phyloP scores from a whole-genome alignment of 169 alveolate species.

The Cryptosporidium sp. region DNA sequence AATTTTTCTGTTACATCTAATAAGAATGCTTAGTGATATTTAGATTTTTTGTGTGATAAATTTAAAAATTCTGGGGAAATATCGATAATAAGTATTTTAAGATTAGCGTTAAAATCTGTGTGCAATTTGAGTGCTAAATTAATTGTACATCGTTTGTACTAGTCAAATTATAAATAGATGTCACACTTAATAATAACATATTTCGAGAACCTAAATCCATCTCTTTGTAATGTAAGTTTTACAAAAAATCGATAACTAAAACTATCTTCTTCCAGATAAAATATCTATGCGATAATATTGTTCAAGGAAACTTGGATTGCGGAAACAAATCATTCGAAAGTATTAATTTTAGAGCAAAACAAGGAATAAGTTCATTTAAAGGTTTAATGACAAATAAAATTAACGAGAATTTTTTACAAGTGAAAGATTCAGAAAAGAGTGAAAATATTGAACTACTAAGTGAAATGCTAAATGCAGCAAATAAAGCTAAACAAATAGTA shows the following conservation, averaged over 20 bases:
- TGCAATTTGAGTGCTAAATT: not conserved
- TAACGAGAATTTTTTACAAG: not conserved
- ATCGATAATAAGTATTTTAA: not conserved
- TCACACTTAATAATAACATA: constrained; percentile 15
- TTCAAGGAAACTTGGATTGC: constrained; percentile 3
- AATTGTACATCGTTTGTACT: not conserved
- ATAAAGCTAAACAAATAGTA: constrained; percentile 38
- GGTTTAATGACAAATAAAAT: not conserved
- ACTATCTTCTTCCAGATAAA: not conserved
- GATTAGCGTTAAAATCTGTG: constrained; percentile 12
- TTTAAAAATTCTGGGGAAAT: constrained; percentile 5
- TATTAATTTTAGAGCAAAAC: not conserved
- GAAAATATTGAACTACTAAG: constrained; percentile 12
- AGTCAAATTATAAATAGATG: not conserved
- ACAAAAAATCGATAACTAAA: not conserved
- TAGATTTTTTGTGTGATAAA: not conserved
- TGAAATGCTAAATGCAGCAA: constrained; percentile 67
- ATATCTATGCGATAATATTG: constrained; percentile 24
- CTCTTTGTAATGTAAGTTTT: constrained; percentile 24
- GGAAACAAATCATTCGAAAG: constrained; percentile 6
- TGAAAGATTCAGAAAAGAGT: not conserved
- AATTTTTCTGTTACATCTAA: constrained; percentile 17
- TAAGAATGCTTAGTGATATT: constrained; percentile 6
- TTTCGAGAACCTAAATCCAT: constrained; percentile 44
- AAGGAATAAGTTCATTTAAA: not conserved